A percentile compares a stretch with the other conserved stretches of the same genome.
These are phyloP conservation scores for Picochlorum sp. DNA, from an alignment of 139 green algal species.

Conservation along the genomic window DNA sequence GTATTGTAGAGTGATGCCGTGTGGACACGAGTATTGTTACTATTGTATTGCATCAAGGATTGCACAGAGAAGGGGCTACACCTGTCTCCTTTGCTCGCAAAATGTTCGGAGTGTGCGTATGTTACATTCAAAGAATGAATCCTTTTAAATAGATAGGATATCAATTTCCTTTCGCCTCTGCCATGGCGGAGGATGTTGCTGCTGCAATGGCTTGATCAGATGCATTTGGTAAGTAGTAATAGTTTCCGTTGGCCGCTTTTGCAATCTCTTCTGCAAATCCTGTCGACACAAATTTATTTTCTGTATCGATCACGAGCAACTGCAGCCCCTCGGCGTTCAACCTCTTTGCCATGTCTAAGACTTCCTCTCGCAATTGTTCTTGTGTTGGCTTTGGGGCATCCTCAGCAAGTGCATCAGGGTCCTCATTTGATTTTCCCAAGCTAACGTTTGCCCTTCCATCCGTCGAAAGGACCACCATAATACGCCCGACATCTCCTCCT, in stretches of 20 bases:
- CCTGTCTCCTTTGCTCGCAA: background rate
- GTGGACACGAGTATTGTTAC: background rate
- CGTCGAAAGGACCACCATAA: slow-evolving; percentile 96
- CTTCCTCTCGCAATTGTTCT: slow-evolving; percentile 54
- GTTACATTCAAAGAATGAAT: no score
- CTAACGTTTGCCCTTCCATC: slow-evolving; percentile 93
- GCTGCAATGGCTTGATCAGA: slow-evolving; percentile 78
- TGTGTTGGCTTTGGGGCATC: slow-evolving; percentile 69
- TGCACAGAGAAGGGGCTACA: background rate
- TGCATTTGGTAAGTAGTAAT: slow-evolving; percentile 95
- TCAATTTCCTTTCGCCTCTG: slow-evolving; percentile 37
- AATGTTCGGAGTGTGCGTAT: no score
- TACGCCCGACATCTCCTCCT: slow-evolving; percentile 80
- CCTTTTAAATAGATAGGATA: background rate
- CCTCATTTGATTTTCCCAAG: slow-evolving; percentile 83
- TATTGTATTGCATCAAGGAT: background rate
- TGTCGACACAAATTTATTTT: slow-evolving; percentile 96
- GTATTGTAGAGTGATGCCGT: background rate
- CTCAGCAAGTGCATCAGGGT: slow-evolving; percentile 73
- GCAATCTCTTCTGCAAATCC: slow-evolving; percentile 98
- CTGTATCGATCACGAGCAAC: slow-evolving; percentile 95
- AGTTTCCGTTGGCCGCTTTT: slow-evolving; percentile 54
- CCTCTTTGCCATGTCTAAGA: slow-evolving; percentile 90
- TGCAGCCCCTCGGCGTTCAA: slow-evolving; percentile 53
- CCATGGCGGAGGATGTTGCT: slow-evolving; percentile 75